A percentile compares a stretch with the other conserved stretches of the same genome.
These are phyloP conservation scores for Castanea mollissima DNA, from an alignment of 306 rosid genomes.

Conservation along the genomic window DNA sequence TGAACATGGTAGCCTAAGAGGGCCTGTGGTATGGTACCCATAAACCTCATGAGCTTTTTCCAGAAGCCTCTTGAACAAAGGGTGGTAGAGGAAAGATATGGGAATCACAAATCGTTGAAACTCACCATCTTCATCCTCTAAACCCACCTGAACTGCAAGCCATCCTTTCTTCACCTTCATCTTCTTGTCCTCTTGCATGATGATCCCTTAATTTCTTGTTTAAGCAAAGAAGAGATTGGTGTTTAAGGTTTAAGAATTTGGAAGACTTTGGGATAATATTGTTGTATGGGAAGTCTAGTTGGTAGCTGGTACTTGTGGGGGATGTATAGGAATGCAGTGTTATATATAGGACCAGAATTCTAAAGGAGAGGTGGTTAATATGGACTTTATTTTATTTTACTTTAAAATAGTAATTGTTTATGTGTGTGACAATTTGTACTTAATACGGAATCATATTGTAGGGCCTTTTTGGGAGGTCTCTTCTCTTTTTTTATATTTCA, in stretches of 20 bases:
- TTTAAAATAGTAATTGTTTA: not conserved
- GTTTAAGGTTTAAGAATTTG: not conserved
- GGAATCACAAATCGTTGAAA: conserved; percentile 54
- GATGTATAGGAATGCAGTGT: conserved; percentile 1
- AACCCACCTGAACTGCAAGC: conserved; percentile 59
- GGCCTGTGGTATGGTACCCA: conserved; percentile 72
- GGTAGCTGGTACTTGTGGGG: not conserved
- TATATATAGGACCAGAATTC: conserved; percentile 1
- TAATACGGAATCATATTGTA: conserved; percentile 18
- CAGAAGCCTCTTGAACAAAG: conserved; percentile 54
- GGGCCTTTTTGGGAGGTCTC: not conserved
- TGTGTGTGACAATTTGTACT: not conserved
- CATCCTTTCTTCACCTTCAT: conserved; percentile 79
- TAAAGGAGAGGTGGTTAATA: conserved; percentile 8
- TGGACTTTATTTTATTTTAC: not conserved
- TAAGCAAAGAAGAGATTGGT: not conserved
- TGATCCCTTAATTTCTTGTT: not conserved
- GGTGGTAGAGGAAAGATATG: conserved; percentile 62
- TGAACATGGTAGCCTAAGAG: conserved; percentile 68
- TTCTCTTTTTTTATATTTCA: not conserved
- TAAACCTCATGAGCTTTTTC: conserved; percentile 65
- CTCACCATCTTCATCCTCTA: conserved; percentile 49
- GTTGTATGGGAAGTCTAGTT: not conserved
- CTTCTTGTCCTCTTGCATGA: conserved; percentile 38
- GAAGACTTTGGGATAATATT: not conserved